These are phyloP conservation scores for Hypoxylon trugodes DNA, from an alignment of 495 filamentous ascomycete genomes.

Conservation along the genomic window DNA sequence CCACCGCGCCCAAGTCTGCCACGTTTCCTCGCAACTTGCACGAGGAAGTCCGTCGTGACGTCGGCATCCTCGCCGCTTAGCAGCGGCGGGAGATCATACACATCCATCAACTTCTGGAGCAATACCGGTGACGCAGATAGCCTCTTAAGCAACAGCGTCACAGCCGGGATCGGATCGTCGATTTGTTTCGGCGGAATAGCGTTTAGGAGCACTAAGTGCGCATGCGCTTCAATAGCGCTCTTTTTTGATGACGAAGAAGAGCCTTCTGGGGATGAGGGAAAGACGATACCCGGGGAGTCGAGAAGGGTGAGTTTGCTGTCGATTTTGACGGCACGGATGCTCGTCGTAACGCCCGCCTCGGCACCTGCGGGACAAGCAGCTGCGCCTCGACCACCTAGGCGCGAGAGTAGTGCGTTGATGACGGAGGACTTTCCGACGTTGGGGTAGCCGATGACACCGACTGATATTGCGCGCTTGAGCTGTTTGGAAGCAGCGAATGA, in stretches of 20 bases:
- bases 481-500: slow-evolving; percentile 84
- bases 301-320: slow-evolving; percentile 94
- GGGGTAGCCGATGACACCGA: slow-evolving; percentile 95
- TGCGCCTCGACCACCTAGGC: slow-evolving; percentile 69
- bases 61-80: slow-evolving; percentile 71
- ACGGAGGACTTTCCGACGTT: slow-evolving; percentile 98
- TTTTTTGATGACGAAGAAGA: slow-evolving; percentile 51
- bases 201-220: slow-evolving; percentile 86
- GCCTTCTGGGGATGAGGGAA: slow-evolving; percentile 64
- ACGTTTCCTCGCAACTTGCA: slow-evolving; percentile 92
- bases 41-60: slow-evolving; percentile 86
- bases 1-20: slow-evolving; percentile 90
- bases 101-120: slow-evolving; percentile 74
- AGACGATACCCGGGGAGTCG: slow-evolving; percentile 95
- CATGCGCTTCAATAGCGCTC: slow-evolving; percentile 77
- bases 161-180: slow-evolving; percentile 85
- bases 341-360: slow-evolving; percentile 93
- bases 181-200: slow-evolving; percentile 94
- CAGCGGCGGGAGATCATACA: slow-evolving; percentile 85
- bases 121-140: slow-evolving; percentile 76
- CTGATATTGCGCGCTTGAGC: slow-evolving; percentile 86
- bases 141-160: slow-evolving; percentile 79
- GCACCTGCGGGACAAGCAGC: slow-evolving; percentile 87
- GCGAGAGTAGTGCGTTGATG: slow-evolving; percentile 90
- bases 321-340: slow-evolving; percentile 87